Evolutionary conservation across 495 filamentous ascomycete species (phyloP).

Genomic region (Neurospora sp.): DNA sequence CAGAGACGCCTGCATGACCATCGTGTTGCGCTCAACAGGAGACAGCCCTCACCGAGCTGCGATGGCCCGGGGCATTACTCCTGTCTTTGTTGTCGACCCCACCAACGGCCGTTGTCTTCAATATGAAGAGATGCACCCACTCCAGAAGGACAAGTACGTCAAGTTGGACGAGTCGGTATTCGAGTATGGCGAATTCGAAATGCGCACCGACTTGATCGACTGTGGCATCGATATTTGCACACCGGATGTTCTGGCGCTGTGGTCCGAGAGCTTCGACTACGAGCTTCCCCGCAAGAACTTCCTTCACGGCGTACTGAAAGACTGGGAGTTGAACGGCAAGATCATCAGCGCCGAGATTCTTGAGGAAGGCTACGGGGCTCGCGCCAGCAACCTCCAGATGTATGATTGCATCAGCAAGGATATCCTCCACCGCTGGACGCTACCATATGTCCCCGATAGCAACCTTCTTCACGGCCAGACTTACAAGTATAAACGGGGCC

Average conservation of each 20-base stretch:
- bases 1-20: slow-evolving; percentile 97
- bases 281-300: slow-evolving; percentile 81
- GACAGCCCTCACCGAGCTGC: slow-evolving; percentile 51
- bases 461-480: slow-evolving; percentile 69
- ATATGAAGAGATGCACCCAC: slow-evolving; percentile 67
- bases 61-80: slow-evolving; percentile 60
- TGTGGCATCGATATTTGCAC: slow-evolving; percentile 97
- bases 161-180: slow-evolving; percentile 53
- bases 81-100: slow-evolving; percentile 80
- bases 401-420: slow-evolving; percentile 90
- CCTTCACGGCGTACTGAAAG: slow-evolving; percentile 83
- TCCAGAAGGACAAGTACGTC: slow-evolving; percentile 42
- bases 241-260: slow-evolving; percentile 84
- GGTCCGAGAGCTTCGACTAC: slow-evolving; percentile 97
- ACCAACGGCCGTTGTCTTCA: slow-evolving; percentile 74
- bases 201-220: slow-evolving; percentile 84
- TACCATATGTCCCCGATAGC: slow-evolving; percentile 84
- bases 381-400: slow-evolving; percentile 73
- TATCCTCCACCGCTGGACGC: slow-evolving; percentile 80
- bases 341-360: slow-evolving; percentile 88
- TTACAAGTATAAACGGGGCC: slow-evolving; percentile 61
- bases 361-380: slow-evolving; percentile 66
- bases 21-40: slow-evolving; percentile 78
- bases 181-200: slow-evolving; percentile 61
- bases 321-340: slow-evolving; percentile 93